Base-by-base conservation (phyloP, 2,329 filamentous ascomycete genomes). In the Stemphylium lycopersici region DNA sequence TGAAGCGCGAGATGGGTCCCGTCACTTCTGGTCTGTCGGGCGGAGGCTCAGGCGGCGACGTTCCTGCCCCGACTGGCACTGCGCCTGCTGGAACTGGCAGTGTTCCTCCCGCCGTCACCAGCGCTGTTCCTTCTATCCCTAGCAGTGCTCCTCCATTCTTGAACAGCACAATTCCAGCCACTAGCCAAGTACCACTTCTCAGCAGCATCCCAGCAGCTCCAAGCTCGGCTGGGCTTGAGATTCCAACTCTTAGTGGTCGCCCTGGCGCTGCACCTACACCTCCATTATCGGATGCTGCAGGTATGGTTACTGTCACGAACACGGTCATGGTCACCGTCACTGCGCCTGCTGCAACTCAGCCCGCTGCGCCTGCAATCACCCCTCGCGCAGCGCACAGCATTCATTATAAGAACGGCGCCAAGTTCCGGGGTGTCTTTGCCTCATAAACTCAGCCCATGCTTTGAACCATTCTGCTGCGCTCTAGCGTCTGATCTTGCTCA, bases 1-100 rank as follows among this genome's bases (percentile, higher is more conserved):
- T 66, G 33, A 52, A 70, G 29, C 67, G 61, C 33, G 70, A 74
- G 40, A 49, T 70, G 15, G 72, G 72, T 3, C 63, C 66, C 12
- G 51, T 65, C 39, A 68, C 68, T 45, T 57, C 58, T 4, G 53
- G 43, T 41, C 52, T 52, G 6, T 60, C 58, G 1, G 48, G 54
- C 11, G 38, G 54, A 1, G 52, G 58, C 15, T 48, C 49, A 10
- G 46, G 39, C 18, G 39, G 44, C 3, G 39, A 32, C 5, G 15
- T 22, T 16, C 54, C 55, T 36, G 18, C 32, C 31, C 15, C 48
- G 16, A 52, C 42, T 37, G 49, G 22, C 16, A 47, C 33, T 29
- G 33, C 32, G 16, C 52, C 49, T 29, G 11, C 43, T 20, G 16
- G 7, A 7, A 52, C 42, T 32, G 49, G 22, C 31, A 47, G n/a